These are phyloP conservation scores for Phellopilus nigrolimitatus DNA, from an alignment of 1,284 basidiomycete genomes.

Conservation along the genomic window DNA sequence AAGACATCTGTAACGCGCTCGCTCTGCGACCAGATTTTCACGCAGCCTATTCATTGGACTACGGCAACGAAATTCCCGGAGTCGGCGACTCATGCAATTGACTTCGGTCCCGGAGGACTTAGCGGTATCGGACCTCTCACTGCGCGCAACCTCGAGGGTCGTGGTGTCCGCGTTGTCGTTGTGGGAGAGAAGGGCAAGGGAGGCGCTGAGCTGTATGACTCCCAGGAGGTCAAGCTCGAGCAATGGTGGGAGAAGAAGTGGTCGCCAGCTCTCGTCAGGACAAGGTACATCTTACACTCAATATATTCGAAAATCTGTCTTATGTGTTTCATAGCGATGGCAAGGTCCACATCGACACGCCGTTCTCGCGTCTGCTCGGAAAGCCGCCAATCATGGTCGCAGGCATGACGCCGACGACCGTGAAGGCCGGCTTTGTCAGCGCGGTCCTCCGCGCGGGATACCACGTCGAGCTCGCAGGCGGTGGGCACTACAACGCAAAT, in stretches of 20 bases:
- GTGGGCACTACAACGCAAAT: conserved; percentile 91
- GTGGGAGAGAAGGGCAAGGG: conserved; percentile 84
- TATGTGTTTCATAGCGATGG: conserved; percentile 62
- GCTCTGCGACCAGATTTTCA: conserved; percentile 92
- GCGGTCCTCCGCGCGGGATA: conserved; percentile 92
- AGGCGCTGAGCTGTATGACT: conserved; percentile 80
- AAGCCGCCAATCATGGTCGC: conserved; percentile 99
- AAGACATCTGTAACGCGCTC: conserved; percentile 71
- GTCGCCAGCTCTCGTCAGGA: conserved; percentile 82
- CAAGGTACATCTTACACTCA: conserved; percentile 50
- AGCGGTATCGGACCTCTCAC: conserved; percentile 93
- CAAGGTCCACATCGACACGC: conserved; percentile 87
- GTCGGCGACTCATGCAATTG: conserved; percentile 89
- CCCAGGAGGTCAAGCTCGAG: conserved; percentile 67
- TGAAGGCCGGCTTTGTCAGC: conserved; percentile 87
- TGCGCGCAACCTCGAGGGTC: conserved; percentile 86
- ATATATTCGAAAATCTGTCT: conserved; percentile 1
- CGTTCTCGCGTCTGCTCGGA: conserved; percentile 91
- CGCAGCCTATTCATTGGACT: conserved; percentile 87
- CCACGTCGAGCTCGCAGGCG: conserved; percentile 95
- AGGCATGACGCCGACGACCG: conserved; percentile 96
- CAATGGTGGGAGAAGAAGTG: conserved; percentile 90
- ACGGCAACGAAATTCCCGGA: conserved; percentile 87
- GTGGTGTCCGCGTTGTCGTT: conserved; percentile 86
- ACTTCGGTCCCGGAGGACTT: conserved; percentile 93